A percentile compares a stretch with the other conserved stretches of the same genome.
Conservation (phyloP, 495 filamentous ascomycete species). For the Filosporella fistucella region DNA sequence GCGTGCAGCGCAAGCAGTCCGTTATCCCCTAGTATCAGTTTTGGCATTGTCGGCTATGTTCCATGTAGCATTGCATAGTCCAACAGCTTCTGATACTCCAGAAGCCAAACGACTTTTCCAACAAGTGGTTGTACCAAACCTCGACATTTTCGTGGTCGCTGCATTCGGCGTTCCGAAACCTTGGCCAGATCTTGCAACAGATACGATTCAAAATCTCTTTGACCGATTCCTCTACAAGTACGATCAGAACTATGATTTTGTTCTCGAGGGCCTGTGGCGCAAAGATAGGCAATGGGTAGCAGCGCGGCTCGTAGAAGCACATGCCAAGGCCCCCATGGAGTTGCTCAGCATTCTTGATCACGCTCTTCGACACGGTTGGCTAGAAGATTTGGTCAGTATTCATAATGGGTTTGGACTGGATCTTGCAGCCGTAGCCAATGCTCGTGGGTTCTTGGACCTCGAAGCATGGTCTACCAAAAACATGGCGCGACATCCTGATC, state of each 20-base stretch:
- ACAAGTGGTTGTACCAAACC: conserved; percentile 61
- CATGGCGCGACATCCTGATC: conserved; percentile 51
- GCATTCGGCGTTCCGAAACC: conserved; percentile 59
- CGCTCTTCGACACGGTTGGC: conserved; percentile 71
- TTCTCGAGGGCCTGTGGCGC: conserved; percentile 84
- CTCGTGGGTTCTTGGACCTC: conserved; percentile 72
- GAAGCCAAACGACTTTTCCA: conserved; percentile 66
- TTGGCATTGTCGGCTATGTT: conserved; percentile 81
- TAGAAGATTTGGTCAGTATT: conserved; percentile 71
- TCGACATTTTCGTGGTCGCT: conserved; percentile 74
- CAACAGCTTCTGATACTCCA: conserved; percentile 56
- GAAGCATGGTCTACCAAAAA: conserved; percentile 74
- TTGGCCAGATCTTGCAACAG: conserved; percentile 50
- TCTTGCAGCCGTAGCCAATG: conserved; percentile 83
- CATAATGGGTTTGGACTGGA: conserved; percentile 82
- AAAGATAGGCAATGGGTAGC: conserved; percentile 81
- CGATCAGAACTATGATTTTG: conserved; percentile 66
- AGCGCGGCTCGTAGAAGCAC: conserved; percentile 70
- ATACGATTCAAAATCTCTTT: conserved; percentile 47
- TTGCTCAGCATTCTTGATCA: conserved; percentile 81
- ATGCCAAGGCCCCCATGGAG: conserved; percentile 67
- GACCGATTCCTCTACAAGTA: conserved; percentile 43
- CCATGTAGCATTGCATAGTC: conserved; percentile 65
- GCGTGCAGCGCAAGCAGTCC: conserved; percentile 68
- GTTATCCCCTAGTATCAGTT: conserved; percentile 82